Conservation (phyloP, 176 grass and related monocot genomes). For the Phoenix roebelenii region DNA sequence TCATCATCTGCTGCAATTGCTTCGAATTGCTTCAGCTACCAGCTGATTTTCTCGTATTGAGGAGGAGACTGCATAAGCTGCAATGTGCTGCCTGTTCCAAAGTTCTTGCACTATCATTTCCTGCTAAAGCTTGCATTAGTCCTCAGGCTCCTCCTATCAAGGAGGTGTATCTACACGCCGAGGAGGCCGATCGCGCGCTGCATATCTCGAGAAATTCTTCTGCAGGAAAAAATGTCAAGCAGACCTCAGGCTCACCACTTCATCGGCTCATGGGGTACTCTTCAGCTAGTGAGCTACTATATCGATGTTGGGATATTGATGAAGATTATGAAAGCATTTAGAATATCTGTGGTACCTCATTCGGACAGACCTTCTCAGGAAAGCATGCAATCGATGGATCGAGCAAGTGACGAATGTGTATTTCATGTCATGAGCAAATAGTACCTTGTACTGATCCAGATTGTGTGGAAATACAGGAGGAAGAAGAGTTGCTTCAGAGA, state of each 20-base stretch:
- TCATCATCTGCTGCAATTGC: slow-evolving; percentile 58
- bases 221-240: background rate
- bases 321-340: slow-evolving; percentile 3
- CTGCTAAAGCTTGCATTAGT: slow-evolving; percentile 8
- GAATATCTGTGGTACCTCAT: background rate
- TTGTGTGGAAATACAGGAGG: too few relatives aligned
- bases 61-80: slow-evolving; percentile 27
- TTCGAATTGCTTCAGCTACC: slow-evolving; percentile 51
- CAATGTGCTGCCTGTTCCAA: slow-evolving; percentile 50
- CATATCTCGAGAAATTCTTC: slow-evolving; percentile 17
- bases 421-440: background rate
- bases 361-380: background rate
- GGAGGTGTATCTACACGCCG: slow-evolving; percentile 2
- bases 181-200: slow-evolving; percentile 17
- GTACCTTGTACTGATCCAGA: too few relatives aligned
- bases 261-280: slow-evolving; percentile 11
- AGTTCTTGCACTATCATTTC: slow-evolving; percentile 35
- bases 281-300: slow-evolving; percentile 8
- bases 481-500: too few relatives aligned
- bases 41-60: slow-evolving; percentile 24
- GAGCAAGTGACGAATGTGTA: background rate
- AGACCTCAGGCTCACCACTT: background rate
- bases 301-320: slow-evolving; percentile 2
- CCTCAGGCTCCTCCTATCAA: slow-evolving; percentile 14
- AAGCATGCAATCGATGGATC: background rate